Percentiles rank a stretch among this genome's conserved stretches.
Conservation (phyloP, 257 asterid genomes). For the Plantago major region DNA sequence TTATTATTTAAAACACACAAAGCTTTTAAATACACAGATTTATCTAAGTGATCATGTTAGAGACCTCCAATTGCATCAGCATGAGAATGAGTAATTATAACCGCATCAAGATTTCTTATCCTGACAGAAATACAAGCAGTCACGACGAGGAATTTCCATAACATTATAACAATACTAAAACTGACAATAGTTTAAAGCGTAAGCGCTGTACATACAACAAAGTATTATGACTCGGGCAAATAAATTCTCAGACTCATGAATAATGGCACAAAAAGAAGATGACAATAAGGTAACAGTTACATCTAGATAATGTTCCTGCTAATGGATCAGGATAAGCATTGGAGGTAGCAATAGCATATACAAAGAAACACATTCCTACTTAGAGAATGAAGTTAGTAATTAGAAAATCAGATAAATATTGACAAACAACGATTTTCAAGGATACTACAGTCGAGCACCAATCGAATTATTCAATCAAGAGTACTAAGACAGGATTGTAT, state of each 20-base stretch:
- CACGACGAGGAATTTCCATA: constrained; percentile 37
- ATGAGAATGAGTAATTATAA: constrained; percentile 97
- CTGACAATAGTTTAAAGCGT: constrained; percentile 12
- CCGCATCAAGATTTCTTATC: constrained; percentile 95
- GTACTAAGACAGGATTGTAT: too few species aligned
- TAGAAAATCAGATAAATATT: constrained; percentile 5
- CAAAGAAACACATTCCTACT: constrained; percentile 6
- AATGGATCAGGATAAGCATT: too few species aligned
- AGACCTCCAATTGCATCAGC: constrained; percentile 99
- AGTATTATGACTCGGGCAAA: background rate
- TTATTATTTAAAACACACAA: constrained; percentile 9
- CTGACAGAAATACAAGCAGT: constrained; percentile 66
- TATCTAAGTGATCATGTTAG: constrained; percentile 37
- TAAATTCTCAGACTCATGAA: constrained; percentile 4
- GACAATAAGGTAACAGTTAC: too few species aligned
- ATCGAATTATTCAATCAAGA: background rate
- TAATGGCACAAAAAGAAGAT: background rate
- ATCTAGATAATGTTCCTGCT: too few species aligned
- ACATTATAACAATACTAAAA: constrained; percentile 13
- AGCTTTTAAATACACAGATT: constrained; percentile 24
- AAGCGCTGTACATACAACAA: background rate
- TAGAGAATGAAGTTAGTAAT: background rate
- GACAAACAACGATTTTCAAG: background rate
- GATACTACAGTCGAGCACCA: constrained; percentile 1
- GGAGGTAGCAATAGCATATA: background rate